Evolutionary conservation across 2,329 filamentous ascomycete species (phyloP).

Genomic region (Lasiodiplodia gonubiensis): DNA sequence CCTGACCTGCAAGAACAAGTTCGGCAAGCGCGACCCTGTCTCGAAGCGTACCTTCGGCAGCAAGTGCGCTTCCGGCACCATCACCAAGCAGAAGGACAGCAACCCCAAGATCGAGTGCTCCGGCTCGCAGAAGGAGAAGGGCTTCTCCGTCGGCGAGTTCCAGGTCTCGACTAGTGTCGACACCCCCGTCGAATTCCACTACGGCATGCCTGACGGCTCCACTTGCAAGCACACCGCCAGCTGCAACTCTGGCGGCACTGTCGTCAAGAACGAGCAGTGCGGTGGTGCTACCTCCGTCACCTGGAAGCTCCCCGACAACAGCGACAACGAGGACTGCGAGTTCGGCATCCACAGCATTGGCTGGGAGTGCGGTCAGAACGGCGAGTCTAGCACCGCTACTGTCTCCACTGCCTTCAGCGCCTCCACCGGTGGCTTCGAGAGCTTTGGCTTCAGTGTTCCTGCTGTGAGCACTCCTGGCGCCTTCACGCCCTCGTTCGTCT

Average conservation of each 20-base stretch:
- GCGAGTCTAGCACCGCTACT: slow-evolving; percentile 29
- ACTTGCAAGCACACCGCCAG: slow-evolving; percentile 77
- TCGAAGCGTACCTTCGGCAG: slow-evolving; percentile 49
- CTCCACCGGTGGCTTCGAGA: slow-evolving; percentile 6
- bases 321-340: slow-evolving; percentile 66
- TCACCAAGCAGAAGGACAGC: slow-evolving; percentile 59
- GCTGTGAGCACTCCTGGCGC: slow-evolving; percentile 17
- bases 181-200: slow-evolving; percentile 82
- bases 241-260: slow-evolving; percentile 71
- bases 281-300: slow-evolving; percentile 85
- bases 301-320: slow-evolving; percentile 64
- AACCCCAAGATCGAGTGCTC: slow-evolving; percentile 65
- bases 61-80: slow-evolving; percentile 51
- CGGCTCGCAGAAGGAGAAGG: slow-evolving; percentile 51
- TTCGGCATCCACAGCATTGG: slow-evolving; percentile 75
- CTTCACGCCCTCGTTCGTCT: slow-evolving; percentile 21
- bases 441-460: slow-evolving; percentile 18
- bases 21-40: slow-evolving; percentile 63
- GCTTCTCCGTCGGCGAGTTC: slow-evolving; percentile 77
- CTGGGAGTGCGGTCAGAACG: slow-evolving; percentile 69
- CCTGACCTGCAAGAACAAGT: slow-evolving; percentile 70
- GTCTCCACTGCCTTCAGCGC: slow-evolving; percentile 2
- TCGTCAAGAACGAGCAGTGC: slow-evolving; percentile 84
- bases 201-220: slow-evolving; percentile 81
- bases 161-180: slow-evolving; percentile 76